Conservation (phyloP, 1,284 basidiomycete species). For the Melampsora larici-populina region DNA sequence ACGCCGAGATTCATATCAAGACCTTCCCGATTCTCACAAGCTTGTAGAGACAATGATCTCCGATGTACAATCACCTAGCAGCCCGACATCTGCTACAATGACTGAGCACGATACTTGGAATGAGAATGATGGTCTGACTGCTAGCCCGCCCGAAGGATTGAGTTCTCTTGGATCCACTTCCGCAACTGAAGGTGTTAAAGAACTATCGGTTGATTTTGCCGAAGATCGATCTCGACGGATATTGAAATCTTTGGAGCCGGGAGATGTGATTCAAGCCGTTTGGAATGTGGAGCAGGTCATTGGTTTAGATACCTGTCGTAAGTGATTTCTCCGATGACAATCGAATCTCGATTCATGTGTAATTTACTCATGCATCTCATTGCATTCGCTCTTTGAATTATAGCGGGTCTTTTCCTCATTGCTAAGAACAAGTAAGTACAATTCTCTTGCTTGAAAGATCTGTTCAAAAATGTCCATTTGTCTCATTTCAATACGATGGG, state of each 20-base stretch:
- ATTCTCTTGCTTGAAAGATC: background rate
- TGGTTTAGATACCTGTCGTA: slow-evolving; percentile 43
- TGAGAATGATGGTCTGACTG: slow-evolving; percentile 47
- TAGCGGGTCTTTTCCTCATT: slow-evolving; percentile 26
- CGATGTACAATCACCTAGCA: slow-evolving; percentile 10
- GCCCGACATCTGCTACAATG: slow-evolving; percentile 40
- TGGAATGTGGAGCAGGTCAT: slow-evolving; percentile 50
- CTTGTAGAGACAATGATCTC: background rate
- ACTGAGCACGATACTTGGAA: slow-evolving; percentile 60
- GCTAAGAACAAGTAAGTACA: slow-evolving; percentile 41
- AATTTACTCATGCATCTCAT: background rate
- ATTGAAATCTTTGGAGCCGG: slow-evolving; percentile 66
- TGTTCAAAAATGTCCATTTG: background rate
- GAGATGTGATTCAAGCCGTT: slow-evolving; percentile 87
- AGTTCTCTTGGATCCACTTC: background rate
- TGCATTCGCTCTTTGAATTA: background rate
- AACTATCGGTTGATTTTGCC: slow-evolving; percentile 44
- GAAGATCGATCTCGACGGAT: slow-evolving; percentile 67
- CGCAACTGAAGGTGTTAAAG: slow-evolving; percentile 49
- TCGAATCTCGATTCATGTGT: background rate
- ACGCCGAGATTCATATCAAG: slow-evolving; percentile 42
- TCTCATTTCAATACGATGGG: slow-evolving; percentile 66
- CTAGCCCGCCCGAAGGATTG: slow-evolving; percentile 46
- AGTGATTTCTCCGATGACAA: background rate
- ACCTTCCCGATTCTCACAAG: slow-evolving; percentile 34